These are phyloP conservation scores for Starmerella kuoi DNA, from an alignment of 805 yeast species.

Conservation along the genomic window DNA sequence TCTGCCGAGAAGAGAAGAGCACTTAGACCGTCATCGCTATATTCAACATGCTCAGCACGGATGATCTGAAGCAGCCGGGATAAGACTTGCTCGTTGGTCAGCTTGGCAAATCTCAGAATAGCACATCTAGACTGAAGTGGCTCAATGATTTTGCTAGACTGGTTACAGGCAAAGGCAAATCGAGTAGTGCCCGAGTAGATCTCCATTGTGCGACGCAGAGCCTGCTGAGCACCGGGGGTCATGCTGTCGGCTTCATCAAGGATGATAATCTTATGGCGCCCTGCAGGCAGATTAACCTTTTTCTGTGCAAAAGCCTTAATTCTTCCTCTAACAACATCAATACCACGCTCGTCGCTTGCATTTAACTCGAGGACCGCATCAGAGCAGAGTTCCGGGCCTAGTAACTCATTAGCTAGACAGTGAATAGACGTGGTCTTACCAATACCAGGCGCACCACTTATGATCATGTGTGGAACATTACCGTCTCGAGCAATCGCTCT, in stretches of 20 bases:
- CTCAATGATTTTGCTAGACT: constrained; percentile 85
- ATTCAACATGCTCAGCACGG: constrained; percentile 57
- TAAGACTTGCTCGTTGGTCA: constrained; percentile 76
- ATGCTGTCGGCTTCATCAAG: constrained; percentile 92
- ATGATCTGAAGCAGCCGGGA: constrained; percentile 61
- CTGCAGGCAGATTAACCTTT: constrained; percentile 73
- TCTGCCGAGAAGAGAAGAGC: constrained; percentile 92
- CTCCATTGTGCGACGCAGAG: constrained; percentile 89
- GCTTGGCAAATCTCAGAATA: constrained; percentile 67
- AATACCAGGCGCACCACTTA: constrained; percentile 90
- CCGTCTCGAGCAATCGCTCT: constrained; percentile 82
- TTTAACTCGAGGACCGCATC: constrained; percentile 87
- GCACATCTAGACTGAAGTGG: constrained; percentile 96
- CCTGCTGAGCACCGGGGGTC: constrained; percentile 97
- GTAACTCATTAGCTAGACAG: constrained; percentile 72
- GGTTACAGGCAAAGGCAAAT: constrained; percentile 98
- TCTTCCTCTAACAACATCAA: constrained; percentile 85
- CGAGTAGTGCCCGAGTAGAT: constrained; percentile 89
- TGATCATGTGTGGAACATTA: constrained; percentile 92
- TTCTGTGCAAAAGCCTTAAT: constrained; percentile 95
- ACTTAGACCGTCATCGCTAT: constrained; percentile 78
- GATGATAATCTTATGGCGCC: constrained; percentile 84
- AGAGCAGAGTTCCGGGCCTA: constrained; percentile 50
- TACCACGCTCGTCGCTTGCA: constrained; percentile 96
- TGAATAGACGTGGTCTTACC: constrained; percentile 93